These are phyloP conservation scores for Zasmidium citrigriseum DNA, from an alignment of 2,329 filamentous ascomycete genomes.

Conservation along the genomic window DNA sequence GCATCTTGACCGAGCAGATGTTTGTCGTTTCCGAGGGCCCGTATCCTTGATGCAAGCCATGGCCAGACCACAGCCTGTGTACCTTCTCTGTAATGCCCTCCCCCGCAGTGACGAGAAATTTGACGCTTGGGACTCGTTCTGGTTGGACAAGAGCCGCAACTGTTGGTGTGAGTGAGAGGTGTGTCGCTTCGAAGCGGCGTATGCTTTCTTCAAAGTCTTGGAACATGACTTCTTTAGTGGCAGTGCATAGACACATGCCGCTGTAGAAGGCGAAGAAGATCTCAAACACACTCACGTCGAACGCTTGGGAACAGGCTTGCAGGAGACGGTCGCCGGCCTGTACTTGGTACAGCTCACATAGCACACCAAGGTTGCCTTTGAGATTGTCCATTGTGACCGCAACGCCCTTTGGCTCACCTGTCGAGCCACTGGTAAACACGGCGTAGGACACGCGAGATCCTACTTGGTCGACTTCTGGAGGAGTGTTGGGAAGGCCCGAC, in stretches of 20 bases:
- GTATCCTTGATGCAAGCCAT: constrained; percentile 75
- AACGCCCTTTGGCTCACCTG: constrained; percentile 77
- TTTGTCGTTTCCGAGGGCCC: constrained; percentile 86
- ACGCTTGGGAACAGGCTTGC: constrained; percentile 81
- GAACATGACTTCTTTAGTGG: constrained; percentile 72
- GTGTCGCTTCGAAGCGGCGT: constrained; percentile 65
- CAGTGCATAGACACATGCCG: constrained; percentile 77
- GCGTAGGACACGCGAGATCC: constrained; percentile 65
- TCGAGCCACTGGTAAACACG: constrained; percentile 83
- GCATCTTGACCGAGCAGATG: constrained; percentile 73
- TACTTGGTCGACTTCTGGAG: constrained; percentile 36
- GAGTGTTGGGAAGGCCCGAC: constrained; percentile 37
- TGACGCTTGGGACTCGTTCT: constrained; percentile 66
- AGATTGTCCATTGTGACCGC: constrained; percentile 75
- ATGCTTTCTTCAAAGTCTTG: constrained; percentile 70
- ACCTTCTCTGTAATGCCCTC: constrained; percentile 77
- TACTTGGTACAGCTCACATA: constrained; percentile 67
- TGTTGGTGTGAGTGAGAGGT: constrained; percentile 83
- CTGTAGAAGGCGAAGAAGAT: constrained; percentile 82
- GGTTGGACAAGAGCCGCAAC: constrained; percentile 76
- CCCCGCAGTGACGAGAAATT: constrained; percentile 78
- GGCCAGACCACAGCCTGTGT: constrained; percentile 66
- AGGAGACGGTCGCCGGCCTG: constrained; percentile 61
- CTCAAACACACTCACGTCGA: constrained; percentile 86
- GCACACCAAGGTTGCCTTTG: constrained; percentile 69